Percentiles rank a stretch among this genome's conserved stretches.
phyloP scores from a whole-genome alignment of 805 yeast species.

The Candida quercuum region DNA sequence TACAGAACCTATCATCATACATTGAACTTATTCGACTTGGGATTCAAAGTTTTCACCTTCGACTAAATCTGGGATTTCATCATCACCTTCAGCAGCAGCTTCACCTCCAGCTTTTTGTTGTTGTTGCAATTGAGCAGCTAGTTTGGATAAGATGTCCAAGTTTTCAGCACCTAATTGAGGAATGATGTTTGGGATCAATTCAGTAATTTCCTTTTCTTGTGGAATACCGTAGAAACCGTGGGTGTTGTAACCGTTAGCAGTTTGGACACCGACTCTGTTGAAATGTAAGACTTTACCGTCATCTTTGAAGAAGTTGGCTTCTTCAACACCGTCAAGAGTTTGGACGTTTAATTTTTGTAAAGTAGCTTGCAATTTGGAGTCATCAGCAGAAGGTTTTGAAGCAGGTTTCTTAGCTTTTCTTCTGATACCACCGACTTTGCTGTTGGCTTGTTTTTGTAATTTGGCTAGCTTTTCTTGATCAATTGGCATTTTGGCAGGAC shows the following conservation, averaged over 20 bases:
- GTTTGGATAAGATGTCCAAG: constrained; percentile 78
- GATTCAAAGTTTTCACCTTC: constrained; percentile 66
- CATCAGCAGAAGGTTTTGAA: constrained; percentile 70
- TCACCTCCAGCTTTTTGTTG: constrained; percentile 41
- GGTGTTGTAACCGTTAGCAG: constrained; percentile 85
- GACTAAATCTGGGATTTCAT: constrained; percentile 63
- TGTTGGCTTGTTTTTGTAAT: constrained; percentile 79
- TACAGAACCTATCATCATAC: too few species aligned
- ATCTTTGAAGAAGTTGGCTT: constrained; percentile 96
- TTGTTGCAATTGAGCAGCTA: constrained; percentile 83
- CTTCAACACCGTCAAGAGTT: constrained; percentile 85
- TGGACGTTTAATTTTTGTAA: constrained; percentile 86
- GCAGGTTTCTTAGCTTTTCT: constrained; percentile 81
- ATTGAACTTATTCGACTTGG: constrained; percentile 41
- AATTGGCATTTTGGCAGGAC: constrained; percentile 55
- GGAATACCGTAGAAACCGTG: constrained; percentile 94
- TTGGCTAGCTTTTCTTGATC: constrained; percentile 94
- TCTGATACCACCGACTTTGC: constrained; percentile 85
- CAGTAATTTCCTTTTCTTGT: constrained; percentile 87
- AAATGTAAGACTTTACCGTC: constrained; percentile 96
- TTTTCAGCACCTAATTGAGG: constrained; percentile 97
- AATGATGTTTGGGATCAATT: constrained; percentile 88
- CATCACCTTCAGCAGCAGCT: constrained; percentile 48
- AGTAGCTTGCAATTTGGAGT: constrained; percentile 84
- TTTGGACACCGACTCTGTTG: constrained; percentile 94